These are phyloP conservation scores for Hysterangium stoloniferum DNA, from an alignment of 768 basidiomycete genomes.

Conservation along the genomic window DNA sequence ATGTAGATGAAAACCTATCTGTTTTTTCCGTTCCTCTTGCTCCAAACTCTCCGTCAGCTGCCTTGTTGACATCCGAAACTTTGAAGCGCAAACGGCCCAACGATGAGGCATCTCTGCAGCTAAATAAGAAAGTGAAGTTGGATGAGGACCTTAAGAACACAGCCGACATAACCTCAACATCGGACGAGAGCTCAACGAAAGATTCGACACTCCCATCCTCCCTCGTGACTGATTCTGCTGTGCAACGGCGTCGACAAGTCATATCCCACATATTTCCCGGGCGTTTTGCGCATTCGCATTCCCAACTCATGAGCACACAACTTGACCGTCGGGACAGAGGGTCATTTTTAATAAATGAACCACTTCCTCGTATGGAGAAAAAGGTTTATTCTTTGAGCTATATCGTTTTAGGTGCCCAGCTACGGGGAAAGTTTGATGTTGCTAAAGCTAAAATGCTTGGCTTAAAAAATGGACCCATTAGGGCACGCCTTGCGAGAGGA, in stretches of 20 bases:
- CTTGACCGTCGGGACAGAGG: neutral
- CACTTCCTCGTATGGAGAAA: neutral
- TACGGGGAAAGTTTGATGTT: conserved; percentile 65
- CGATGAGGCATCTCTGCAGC: too few relatives aligned
- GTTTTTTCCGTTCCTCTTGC: conserved; percentile 49
- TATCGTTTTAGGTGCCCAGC: conserved; percentile 34
- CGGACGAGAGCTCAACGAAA: too few relatives aligned
- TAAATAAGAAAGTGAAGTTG: too few relatives aligned
- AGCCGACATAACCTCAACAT: too few relatives aligned
- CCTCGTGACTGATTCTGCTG: too few relatives aligned
- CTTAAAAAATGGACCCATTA: conserved; percentile 48
- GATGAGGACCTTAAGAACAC: too few relatives aligned
- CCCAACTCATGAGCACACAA: conserved; percentile 15
- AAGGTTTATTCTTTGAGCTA: conserved; percentile 20
- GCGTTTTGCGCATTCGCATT: too few relatives aligned
- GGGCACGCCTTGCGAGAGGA: conserved; percentile 59
- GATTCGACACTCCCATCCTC: too few relatives aligned
- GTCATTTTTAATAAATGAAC: neutral
- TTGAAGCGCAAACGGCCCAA: too few relatives aligned
- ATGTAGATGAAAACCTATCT: conserved; percentile 53
- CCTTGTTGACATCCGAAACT: neutral
- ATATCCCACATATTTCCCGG: conserved; percentile 58
- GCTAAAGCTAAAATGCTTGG: conserved; percentile 56
- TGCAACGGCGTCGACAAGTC: conserved; percentile 47
- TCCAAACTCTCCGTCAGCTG: neutral